Base-by-base conservation (phyloP, 2,329 filamentous ascomycete genomes). In the Fusarium foetens region DNA sequence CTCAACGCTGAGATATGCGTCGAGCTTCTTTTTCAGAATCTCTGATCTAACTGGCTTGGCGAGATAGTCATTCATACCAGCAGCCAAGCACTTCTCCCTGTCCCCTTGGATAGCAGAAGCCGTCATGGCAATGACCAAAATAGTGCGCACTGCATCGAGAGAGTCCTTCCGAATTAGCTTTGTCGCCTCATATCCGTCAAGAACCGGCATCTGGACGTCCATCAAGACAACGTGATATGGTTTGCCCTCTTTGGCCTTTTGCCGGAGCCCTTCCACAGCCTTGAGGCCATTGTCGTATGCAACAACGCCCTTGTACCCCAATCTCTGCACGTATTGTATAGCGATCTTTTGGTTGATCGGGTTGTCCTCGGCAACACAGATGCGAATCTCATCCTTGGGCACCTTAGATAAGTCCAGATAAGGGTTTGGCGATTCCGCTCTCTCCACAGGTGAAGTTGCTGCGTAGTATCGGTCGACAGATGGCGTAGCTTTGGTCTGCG, bases 121-220 rank as follows among this genome's bases (percentile, higher is more conserved):
- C 2, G 95, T 98, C 95, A 98, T 98, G 60, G 95, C 95, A 75
- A 98, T 98, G 53, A 98, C 93, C n/a, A 98, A 85, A 3, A 97
- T 90, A 72, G 93, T 91, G 58, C 93, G 88, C 16, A 98, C 94
- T 12, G 89, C 88, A 39, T 94, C 91, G 65, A 94, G 88, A 0
- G 89, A 80, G 80, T 98, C 94, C 74, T 90, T 89, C 14, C 95
- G 91, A 48, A 98, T 90, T 64, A 94, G 87, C 72, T 92, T 92
- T 1, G 95, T 98, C 2, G 95, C 94, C 81, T 97, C 93, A 79
- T 97, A 97, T 10, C 95, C 95, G 79, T 98, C 95, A 13, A 97
- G 88, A 7, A 97, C 90, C 0, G 95, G 95, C 95, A 98, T 98
- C 82, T 97, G 94, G 7, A 97, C 94, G 79, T 98, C 95, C 95